A percentile compares a stretch with the other conserved stretches of the same genome.
These are phyloP conservation scores for Haematococcus lacustris DNA, from an alignment of 139 green algal species.

Conservation along the genomic window DNA sequence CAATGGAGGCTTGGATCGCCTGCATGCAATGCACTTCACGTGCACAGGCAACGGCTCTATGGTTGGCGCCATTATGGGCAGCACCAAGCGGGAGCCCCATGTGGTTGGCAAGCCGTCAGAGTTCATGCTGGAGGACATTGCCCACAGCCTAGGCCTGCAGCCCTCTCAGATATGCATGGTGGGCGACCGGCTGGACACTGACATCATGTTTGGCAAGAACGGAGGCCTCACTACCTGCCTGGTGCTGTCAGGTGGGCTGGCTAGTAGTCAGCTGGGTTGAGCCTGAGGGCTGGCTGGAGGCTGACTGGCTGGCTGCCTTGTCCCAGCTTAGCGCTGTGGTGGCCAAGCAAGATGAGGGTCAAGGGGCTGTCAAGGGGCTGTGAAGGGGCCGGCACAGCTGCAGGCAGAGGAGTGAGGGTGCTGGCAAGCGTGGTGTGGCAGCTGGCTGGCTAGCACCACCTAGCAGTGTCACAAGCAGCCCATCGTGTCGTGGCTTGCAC, in stretches of 20 bases:
- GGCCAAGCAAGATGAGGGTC: background rate
- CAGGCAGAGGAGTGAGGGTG: too few relatives aligned
- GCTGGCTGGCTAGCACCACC: too few relatives aligned
- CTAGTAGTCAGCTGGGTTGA: background rate
- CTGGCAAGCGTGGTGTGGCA: too few relatives aligned
- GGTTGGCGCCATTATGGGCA: constrained; percentile 93
- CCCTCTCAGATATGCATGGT: constrained; percentile 97
- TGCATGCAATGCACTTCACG: too few relatives aligned
- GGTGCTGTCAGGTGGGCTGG: constrained; percentile 54
- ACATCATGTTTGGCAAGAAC: constrained; percentile 97
- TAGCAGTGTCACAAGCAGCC: too few relatives aligned
- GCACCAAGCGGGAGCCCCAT: constrained; percentile 83
- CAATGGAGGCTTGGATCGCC: too few relatives aligned
- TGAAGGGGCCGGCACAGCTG: background rate
- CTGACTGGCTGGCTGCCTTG: background rate
- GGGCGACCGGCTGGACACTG: constrained; percentile 96
- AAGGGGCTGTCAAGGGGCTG: background rate
- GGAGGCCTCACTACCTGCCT: constrained; percentile 86
- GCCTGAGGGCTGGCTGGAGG: background rate
- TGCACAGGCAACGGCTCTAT: constrained; percentile 88
- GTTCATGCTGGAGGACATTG: constrained; percentile 98
- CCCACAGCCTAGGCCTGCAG: constrained; percentile 52
- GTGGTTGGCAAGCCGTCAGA: constrained; percentile 91
- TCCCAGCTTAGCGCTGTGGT: background rate
- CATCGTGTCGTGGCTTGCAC: too few relatives aligned